Conservation (phyloP, 805 yeast species). For the Schizosaccharomyces cryophilus region DNA sequence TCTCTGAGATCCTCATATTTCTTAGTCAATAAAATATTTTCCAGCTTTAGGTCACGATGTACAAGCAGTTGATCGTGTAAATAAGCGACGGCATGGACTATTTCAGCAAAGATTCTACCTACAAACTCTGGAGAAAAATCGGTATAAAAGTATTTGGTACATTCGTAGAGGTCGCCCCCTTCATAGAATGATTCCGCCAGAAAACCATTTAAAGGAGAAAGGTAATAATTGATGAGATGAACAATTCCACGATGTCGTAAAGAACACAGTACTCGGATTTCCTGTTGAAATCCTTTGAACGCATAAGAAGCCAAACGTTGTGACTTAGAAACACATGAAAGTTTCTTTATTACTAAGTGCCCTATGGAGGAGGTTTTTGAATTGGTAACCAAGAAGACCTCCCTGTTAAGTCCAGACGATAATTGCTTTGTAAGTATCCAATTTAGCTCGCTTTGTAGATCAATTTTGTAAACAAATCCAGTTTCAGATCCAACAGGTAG, state of each 20-base stretch:
- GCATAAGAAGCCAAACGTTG: no score
- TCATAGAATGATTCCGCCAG: not conserved
- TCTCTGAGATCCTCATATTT: not conserved
- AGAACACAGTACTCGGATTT: not conserved
- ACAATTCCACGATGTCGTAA: not conserved
- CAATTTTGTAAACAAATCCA: no score
- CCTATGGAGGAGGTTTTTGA: no score
- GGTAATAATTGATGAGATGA: not conserved
- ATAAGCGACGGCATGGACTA: not conserved
- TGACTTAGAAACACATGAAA: no score
- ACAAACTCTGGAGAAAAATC: not conserved
- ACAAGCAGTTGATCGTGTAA: not conserved
- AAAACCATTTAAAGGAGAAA: not conserved
- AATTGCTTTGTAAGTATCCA: no score
- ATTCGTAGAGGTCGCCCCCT: not conserved
- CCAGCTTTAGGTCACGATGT: not conserved
- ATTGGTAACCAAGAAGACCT: no score
- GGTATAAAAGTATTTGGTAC: not conserved
- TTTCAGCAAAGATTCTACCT: not conserved
- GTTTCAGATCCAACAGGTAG: no score
- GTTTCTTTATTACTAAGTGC: no score
- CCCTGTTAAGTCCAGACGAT: no score
- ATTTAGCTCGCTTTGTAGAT: no score
- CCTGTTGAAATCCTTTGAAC: not conserved
- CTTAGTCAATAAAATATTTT: not conserved